Percentiles rank a stretch among this genome's conserved stretches.
These are phyloP conservation scores for Stachybotrys elegans DNA, from an alignment of 2,329 filamentous ascomycete genomes.

Conservation along the genomic window DNA sequence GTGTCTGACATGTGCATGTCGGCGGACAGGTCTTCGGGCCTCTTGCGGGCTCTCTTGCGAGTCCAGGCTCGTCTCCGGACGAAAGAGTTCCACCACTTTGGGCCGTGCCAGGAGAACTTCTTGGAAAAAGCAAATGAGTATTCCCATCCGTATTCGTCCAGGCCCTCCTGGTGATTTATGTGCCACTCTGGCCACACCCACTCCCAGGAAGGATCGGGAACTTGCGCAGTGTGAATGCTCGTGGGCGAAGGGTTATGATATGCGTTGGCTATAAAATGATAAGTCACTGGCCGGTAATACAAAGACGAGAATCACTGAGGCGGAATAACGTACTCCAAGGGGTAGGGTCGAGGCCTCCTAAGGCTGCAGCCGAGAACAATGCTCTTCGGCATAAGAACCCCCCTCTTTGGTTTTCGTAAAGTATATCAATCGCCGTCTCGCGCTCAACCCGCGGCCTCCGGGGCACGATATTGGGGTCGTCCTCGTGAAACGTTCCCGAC, in stretches of 20 bases:
- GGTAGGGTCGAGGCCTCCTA: slow-evolving; percentile 79
- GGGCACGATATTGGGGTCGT: slow-evolving; percentile 28
- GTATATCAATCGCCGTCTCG: slow-evolving; percentile 68
- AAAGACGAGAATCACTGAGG: neutral
- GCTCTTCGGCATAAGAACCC: slow-evolving; percentile 84
- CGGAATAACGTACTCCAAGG: slow-evolving; percentile 60
- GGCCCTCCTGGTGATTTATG: slow-evolving; percentile 65
- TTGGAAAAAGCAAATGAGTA: slow-evolving; percentile 85
- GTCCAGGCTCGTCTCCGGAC: slow-evolving; percentile 89
- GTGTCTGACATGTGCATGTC: slow-evolving; percentile 64
- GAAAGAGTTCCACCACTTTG: slow-evolving; percentile 90
- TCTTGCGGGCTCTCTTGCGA: slow-evolving; percentile 66
- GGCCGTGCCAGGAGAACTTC: slow-evolving; percentile 78
- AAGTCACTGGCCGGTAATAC: slow-evolving; percentile 3
- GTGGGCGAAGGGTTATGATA: slow-evolving; percentile 57
- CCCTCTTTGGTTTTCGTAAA: slow-evolving; percentile 95
- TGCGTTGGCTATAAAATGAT: slow-evolving; percentile 47
- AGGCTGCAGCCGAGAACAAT: slow-evolving; percentile 80
- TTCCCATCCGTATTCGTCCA: slow-evolving; percentile 89
- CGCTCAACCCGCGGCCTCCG: slow-evolving; percentile 28
- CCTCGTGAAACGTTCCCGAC: slow-evolving; percentile 15
- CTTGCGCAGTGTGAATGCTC: slow-evolving; percentile 77
- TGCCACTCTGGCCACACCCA: slow-evolving; percentile 72
- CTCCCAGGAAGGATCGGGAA: slow-evolving; percentile 92
- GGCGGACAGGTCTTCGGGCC: slow-evolving; percentile 33